Evolutionary conservation across 129 eudicot species (phyloP), one percentile per base, ranked within the genome.

Genomic region (Silybum marianum): DNA sequence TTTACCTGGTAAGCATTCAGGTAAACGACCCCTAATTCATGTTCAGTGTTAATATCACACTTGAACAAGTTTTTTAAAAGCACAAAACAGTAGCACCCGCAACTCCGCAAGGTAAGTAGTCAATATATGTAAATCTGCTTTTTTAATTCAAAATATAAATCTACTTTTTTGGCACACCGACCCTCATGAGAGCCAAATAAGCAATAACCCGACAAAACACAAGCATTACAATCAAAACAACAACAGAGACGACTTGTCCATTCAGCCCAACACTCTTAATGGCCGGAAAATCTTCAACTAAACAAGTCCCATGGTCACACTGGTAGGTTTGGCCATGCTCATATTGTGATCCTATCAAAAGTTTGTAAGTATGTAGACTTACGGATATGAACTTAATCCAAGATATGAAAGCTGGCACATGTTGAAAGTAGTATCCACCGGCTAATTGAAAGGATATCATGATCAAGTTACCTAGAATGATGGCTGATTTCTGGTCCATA

Each of bases 381-480:
- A 92, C 82, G 2, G 97, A 88, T n/a, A 92, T 0, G 23, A 84
- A 90, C 84, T 92, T 90, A 65, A 94, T 86, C 98, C 98, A 94
- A 0, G 88, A 60, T 23, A 94, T 90, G 70, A 92, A 92, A n/a
- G 11, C 22, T 12, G 97, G 98, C 69, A 94, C 93, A 26, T 94
- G 83, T 72, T 92, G 94, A 5, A 94, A 96, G 39, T 85, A 94
- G 75, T 51, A 94, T 63, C 98, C 98, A 4, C 94, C 94, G 0
- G 88, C 91, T 72, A 94, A 79, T 8, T 77, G 85, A 79, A 90
- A 94, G 7, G 85, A 70, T 3, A 94, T 72, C 93, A 89, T 85
- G 66, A 92, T 83, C 60, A 90, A 96, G 0, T 96, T 88, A 18
- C 93, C 98, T 1, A 92, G 71, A 3, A 77, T 79, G 14, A 91